Conservation (phyloP, 2,329 filamentous ascomycete species). For the Seiridium cupressi region DNA sequence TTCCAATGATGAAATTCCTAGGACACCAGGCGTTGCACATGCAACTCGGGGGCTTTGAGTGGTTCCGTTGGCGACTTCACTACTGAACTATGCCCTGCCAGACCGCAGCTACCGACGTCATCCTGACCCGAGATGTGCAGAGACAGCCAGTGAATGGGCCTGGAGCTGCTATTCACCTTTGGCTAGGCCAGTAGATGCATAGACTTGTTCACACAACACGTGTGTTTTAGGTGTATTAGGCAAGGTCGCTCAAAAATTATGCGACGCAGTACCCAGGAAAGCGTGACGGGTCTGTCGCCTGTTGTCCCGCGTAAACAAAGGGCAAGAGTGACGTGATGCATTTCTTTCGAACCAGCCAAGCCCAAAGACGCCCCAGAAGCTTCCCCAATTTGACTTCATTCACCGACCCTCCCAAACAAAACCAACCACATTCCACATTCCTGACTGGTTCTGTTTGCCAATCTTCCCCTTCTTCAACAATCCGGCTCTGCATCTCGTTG, state of each 20-base stretch:
- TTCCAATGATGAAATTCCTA: conserved; percentile 8
- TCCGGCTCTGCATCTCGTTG: conserved; percentile 1
- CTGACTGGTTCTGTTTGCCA: not conserved
- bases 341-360: conserved; percentile 18
- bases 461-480: not conserved
- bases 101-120: not conserved
- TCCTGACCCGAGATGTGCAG: not conserved
- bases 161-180: not conserved
- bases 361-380: conserved; percentile 8
- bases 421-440: conserved; percentile 10
- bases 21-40: conserved; percentile 7
- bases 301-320: conserved; percentile 18
- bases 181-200: not conserved
- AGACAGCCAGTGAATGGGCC: not conserved
- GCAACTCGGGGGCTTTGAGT: not conserved
- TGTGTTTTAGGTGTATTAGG: not conserved
- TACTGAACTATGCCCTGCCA: not conserved
- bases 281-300: conserved; percentile 9
- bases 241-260: not conserved
- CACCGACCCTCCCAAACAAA: conserved; percentile 8
- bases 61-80: not conserved
- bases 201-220: not conserved
- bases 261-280: conserved; percentile 1
- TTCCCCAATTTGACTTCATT: not conserved
- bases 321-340: conserved; percentile 29